A percentile compares a stretch with the other conserved stretches of the same genome.
Conservation (phyloP, 2,329 filamentous ascomycete genomes). For the Aspergillus aculeatus region DNA sequence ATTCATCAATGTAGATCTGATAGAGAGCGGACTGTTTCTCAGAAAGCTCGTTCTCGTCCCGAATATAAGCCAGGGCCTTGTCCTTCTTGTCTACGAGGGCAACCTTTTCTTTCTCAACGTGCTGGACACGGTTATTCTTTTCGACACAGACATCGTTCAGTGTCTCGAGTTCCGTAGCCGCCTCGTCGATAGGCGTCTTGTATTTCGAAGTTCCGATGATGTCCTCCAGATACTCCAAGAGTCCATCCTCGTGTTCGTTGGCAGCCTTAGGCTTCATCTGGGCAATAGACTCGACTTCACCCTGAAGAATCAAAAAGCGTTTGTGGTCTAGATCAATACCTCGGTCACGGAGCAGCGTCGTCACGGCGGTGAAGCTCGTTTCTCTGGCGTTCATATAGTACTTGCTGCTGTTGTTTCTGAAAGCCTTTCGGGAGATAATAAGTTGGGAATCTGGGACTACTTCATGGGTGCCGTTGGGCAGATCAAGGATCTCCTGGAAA, state of each 20-base stretch:
- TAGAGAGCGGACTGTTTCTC: conserved; percentile 89
- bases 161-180: conserved; percentile 82
- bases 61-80: conserved; percentile 82
- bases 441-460: conserved; percentile 80
- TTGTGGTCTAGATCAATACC: conserved; percentile 98
- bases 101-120: conserved; percentile 96
- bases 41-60: conserved; percentile 88
- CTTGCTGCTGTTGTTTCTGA: conserved; percentile 97
- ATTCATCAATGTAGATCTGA: conserved; percentile 86
- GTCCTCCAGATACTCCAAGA: conserved; percentile 95
- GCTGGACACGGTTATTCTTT: conserved; percentile 92
- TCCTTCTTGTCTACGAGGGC: conserved; percentile 94
- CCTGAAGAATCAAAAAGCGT: conserved; percentile 93
- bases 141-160: conserved; percentile 94
- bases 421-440: conserved; percentile 85
- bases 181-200: conserved; percentile 94
- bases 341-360: conserved; percentile 77
- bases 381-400: conserved; percentile 93
- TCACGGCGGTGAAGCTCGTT: conserved; percentile 90
- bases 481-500: conserved; percentile 91
- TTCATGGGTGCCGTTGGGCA: conserved; percentile 71
- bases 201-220: conserved; percentile 99
- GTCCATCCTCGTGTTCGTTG: conserved; percentile 92
- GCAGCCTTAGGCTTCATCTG: conserved; percentile 98
- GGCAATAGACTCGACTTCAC: conserved; percentile 96